These are phyloP conservation scores for Gossypium lobatum DNA, from an alignment of 441 rosid genomes.

Conservation along the genomic window DNA sequence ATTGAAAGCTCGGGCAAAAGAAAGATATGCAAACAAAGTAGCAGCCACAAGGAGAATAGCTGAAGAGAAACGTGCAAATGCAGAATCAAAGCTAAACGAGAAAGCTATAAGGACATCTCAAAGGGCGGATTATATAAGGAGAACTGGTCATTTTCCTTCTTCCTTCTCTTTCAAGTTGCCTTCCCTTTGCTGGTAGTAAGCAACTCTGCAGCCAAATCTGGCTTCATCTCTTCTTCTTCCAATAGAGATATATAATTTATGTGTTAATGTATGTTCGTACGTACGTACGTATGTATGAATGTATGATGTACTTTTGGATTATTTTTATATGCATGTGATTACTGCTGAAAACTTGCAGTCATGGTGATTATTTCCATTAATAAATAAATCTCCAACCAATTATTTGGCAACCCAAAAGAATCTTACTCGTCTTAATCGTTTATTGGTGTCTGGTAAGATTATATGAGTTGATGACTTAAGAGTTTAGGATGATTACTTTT, in stretches of 20 bases:
- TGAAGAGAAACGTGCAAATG: conserved; percentile 78
- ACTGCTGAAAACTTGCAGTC: conserved; percentile 12
- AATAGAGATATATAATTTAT: neutral
- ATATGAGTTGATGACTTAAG: too few relatives aligned
- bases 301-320: conserved; percentile 10
- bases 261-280: neutral
- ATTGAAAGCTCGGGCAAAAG: conserved; percentile 76
- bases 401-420: neutral
- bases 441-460: too few relatives aligned
- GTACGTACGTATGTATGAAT: neutral
- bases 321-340: neutral
- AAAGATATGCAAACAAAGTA: conserved; percentile 54
- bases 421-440: too few relatives aligned
- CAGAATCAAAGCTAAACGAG: conserved; percentile 71
- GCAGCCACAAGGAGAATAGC: conserved; percentile 67
- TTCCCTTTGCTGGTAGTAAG: conserved; percentile 77
- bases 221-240: neutral
- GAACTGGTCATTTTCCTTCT: conserved; percentile 81
- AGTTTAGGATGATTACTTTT: too few relatives aligned
- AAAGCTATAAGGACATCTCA: conserved; percentile 71
- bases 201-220: conserved; percentile 5
- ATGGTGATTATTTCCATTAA: neutral
- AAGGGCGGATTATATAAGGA: conserved; percentile 71
- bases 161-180: conserved; percentile 70
- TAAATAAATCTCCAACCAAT: neutral